Evolutionary conservation across 352 stramenopile species (phyloP).

Genomic region (Pythium brachiatum): DNA sequence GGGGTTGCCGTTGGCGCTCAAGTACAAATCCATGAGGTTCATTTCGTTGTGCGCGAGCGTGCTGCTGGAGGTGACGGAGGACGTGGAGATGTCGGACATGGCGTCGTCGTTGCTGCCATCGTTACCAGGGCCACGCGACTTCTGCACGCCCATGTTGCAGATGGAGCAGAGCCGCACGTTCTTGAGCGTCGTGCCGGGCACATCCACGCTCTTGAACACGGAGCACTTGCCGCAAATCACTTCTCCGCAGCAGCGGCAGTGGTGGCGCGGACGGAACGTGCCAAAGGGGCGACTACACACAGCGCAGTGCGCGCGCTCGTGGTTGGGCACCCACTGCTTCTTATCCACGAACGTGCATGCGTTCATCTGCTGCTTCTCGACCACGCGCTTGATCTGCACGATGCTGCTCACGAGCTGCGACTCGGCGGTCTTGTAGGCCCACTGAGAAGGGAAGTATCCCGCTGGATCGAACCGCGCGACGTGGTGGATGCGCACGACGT

Average conservation of each 20-base stretch:
- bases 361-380: conserved; percentile 88
- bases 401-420: conserved; percentile 76
- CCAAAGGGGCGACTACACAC: conserved; percentile 74
- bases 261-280: conserved; percentile 78
- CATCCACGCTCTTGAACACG: conserved; percentile 76
- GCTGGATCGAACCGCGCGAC: conserved; percentile 69
- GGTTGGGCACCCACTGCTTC: conserved; percentile 78
- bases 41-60: conserved; percentile 84
- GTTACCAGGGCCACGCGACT: conserved; percentile 20
- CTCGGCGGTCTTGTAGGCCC: conserved; percentile 82
- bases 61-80: conserved; percentile 73
- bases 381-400: conserved; percentile 73
- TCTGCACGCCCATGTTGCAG: conserved; percentile 85
- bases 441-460: conserved; percentile 79
- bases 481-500: conserved; percentile 74
- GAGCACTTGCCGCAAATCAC: conserved; percentile 88
- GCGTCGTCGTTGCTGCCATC: conserved; percentile 34
- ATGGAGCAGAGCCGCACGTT: conserved; percentile 84
- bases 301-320: conserved; percentile 63
- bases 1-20: conserved; percentile 49
- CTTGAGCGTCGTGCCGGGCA: conserved; percentile 77
- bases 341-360: conserved; percentile 82
- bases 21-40: conserved; percentile 82
- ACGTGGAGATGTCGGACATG: conserved; percentile 76
- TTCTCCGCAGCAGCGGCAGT: conserved; percentile 86